Evolutionary conservation across 805 yeast genomes (phyloP), one percentile per base, ranked within the genome.

Genomic region (Saturnispora quitensis): DNA sequence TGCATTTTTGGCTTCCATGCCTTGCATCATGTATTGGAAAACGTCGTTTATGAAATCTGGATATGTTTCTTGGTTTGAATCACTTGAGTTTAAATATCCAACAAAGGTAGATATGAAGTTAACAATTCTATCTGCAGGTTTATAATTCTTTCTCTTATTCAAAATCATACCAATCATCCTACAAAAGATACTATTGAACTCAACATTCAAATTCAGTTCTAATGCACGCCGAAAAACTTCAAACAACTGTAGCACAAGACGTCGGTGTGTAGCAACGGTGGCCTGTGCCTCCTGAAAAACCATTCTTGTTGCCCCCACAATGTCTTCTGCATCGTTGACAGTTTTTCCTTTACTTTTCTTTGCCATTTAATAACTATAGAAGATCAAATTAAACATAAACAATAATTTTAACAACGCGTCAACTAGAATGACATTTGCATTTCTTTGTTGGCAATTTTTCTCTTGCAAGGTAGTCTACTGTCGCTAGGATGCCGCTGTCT

Each of bases 201-300:
- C 73, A 31, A 78, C 82, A 53, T 78, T 82, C 45, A 70, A 65
- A 1, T 72, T 80, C 35, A 81, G 67, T 5, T 73, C 73, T 10
- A 71, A 64, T 1, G 93, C 78, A 56, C 78, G 75, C 15, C 69
- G 58, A 52, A 83, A 85, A 15, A 87, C 69, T 44, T 76, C 74
- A 60, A 76, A 77, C 61, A 89, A 62, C 5, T 85, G 74, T 9
- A 81, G 77, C 6, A 83, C 78, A 53, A 86, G 82, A 61, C 86
- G 85, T 45, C 86, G 73, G 65, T 89, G 97, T 2, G 90, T 84
- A 0, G 90, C 83, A 33, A 82, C 73, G 2, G 87, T 74, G 22
- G 68, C 56, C 61, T 89, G 97, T 0, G 93, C 86, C 52, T 84
- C 91, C 61, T 86, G 91, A 61, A 89, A 89, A 3, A 82, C 80